A percentile compares a stretch with the other conserved stretches of the same genome.
Conservation (phyloP, 2,329 filamentous ascomycete species). For the Lecanicillium sp. region DNA sequence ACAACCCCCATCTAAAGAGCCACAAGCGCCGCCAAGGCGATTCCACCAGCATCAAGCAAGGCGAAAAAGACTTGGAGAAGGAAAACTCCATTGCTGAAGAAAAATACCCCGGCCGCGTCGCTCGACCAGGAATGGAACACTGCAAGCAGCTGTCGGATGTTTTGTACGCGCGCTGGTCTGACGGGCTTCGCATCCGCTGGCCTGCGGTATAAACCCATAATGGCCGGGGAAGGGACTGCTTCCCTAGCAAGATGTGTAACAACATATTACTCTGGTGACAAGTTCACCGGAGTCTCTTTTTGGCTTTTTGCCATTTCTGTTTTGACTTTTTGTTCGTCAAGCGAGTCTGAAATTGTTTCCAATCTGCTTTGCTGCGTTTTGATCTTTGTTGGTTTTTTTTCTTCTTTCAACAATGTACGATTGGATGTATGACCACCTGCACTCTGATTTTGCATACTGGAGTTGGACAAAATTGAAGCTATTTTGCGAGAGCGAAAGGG, state of each 20-base stretch:
- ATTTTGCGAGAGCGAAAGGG: too few species aligned
- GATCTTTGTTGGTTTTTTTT: constrained; percentile 1
- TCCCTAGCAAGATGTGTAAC: neutral
- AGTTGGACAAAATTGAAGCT: neutral
- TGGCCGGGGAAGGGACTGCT: neutral
- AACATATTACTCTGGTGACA: too few species aligned
- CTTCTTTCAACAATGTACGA: constrained; percentile 10
- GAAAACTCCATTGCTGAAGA: constrained; percentile 42
- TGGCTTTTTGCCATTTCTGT: neutral
- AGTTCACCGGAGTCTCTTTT: too few species aligned
- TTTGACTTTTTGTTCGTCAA: constrained; percentile 1
- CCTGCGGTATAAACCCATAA: constrained; percentile 31
- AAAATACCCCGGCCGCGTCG: constrained; percentile 47
- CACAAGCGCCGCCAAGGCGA: constrained; percentile 60
- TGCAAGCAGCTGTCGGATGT: constrained; percentile 83
- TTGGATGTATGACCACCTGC: constrained; percentile 9
- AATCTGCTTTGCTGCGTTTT: neutral
- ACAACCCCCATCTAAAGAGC: constrained; percentile 78
- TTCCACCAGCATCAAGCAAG: constrained; percentile 24
- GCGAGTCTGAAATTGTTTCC: constrained; percentile 3
- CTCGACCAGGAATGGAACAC: constrained; percentile 77
- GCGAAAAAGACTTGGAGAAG: constrained; percentile 36
- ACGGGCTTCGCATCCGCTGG: constrained; percentile 71
- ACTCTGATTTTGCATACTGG: constrained; percentile 6
- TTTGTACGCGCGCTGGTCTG: constrained; percentile 83